Base-by-base conservation (phyloP, 768 basidiomycete species). In the Mycena galopus region DNA sequence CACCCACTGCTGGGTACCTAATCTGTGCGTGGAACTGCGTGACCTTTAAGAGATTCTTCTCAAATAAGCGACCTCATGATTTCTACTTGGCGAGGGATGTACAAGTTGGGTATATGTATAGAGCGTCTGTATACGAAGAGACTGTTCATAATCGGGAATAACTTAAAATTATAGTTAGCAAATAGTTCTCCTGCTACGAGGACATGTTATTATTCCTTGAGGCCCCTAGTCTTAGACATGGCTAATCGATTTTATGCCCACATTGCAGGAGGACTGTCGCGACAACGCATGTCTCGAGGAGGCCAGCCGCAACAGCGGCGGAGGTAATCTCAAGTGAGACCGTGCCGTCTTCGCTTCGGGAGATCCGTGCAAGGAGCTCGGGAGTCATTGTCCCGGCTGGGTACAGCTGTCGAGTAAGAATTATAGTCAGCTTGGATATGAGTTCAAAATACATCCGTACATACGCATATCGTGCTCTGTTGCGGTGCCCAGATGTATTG, bases 241-340 rank as follows among this genome's bases (percentile, higher is more conserved):
- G 25, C 35, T 47, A 87, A 63, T 86, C 86, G 10, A 87, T 83
- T 72, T 73, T 81, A 71, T 79, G 81, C 50, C 86, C 86, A 32
- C 77, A 84, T 67, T 81, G 81, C 62, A 87, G 76, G 57, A 87
- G 76, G 6, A 81, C 69, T 10, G 85, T 82, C 0, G 84, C 84
- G n/a, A 87, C 78, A 42, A 87, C 69, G 63, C 79, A 81, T 9
- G 77, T 76, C 32, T 87, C 82, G 6, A 84, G 74, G 33, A 87
- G 81, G n/a, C 81, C 80, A 17, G 80, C 77, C 51, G 81, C 78
- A 42, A 87, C 72, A 6, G 84, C 84, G 25, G 82, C 78, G 4
- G 83, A 77, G 1, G 84, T 85, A 57, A 87, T 61, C 65, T 87
- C 84, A n/a, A 87, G 83, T 3, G 79, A 71, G 71, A 86, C 78